Evolutionary conservation across 2,329 filamentous ascomycete genomes (phyloP), one percentile per base, ranked within the genome.

Genomic region (Hypomyces perniciosus): DNA sequence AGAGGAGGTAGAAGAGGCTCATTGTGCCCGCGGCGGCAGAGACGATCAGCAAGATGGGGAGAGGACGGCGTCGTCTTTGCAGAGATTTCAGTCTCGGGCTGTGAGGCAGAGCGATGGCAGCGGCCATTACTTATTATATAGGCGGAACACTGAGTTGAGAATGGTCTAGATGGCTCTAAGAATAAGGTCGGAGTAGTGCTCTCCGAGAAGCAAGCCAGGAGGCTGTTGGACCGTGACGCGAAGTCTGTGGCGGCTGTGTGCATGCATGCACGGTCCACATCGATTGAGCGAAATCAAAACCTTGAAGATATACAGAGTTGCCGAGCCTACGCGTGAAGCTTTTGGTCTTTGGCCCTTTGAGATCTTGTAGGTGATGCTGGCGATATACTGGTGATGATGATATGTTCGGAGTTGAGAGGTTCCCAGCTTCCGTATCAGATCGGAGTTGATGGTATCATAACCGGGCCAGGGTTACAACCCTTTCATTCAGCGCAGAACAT

Each of bases 1-100:
- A 57, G 13, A 65, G 41, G 27, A 65, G 46, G 54, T 62, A 59
- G 54, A 61, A 55, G 31, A 61, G 47, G 8, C 52, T 57, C 57
- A 63, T 60, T 50, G 51, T 42, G 53, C 61, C 61, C 48, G 62
- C 42, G n/a, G 48, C 30, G 6, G 41, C 26, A 39, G 44, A 20
- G 41, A 50, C n/a, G 44, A 43, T 10, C 5, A 51, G 29, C 35
- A 49, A 13, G 40, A 34, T 2, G 8, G 48, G 35, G 6, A 50
- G 51, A 35, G 38, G 49, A 31, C 44, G 47, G 39, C 46, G 48
- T 46, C 40, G 44, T 26, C 46, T 20, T 20, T 45, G 30, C 34
- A 44, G 12, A 4, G 41, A 12, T 12, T 13, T 13, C 13, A 8
- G 50, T 27, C 37, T 27, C 10, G 39, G 6, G 28, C 28, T 13